Base-by-base conservation (phyloP, 1,284 basidiomycete species). In the Earliella scabrosa region DNA sequence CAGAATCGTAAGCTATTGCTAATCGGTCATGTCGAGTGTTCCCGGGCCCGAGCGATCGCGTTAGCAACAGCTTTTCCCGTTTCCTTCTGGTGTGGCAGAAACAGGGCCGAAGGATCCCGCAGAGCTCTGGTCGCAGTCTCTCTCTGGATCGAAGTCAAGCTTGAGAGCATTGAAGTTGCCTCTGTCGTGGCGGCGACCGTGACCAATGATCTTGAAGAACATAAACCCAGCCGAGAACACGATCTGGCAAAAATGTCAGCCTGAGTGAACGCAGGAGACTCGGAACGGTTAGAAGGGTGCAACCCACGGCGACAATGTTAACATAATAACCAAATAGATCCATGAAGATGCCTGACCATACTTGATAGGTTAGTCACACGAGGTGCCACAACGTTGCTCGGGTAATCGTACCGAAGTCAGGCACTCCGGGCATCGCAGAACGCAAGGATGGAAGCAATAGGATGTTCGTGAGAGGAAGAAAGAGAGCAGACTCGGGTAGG, bases 301-400 rank as follows among this genome's bases (percentile, higher is more conserved):
- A 1, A 41, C 39, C 7, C 14, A 54, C 52, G n/a, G 54, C 48
- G 5, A 50, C 35, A 23, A 56, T 40, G 24, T 56, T 56, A 14
- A 56, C 54, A 36, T 50, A 50, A 44, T 56, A 56, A 16, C 54
- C 48, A n/a, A 56, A 56, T 1, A 56, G 43, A 24, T 56, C 54
- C 36, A 56, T 45, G 44, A 56, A 56, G 2, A 55, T 55, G 1
- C 54, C 54, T 55, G 29, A 18, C 5, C 11, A 35, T 7, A 16
- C 18, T 16, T 6, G 5, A 11, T 3, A 18, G 18, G 21, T 11
- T 11, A 13, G n/a, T n/a, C 7, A 21, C 8, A 11, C 23, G 8
- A 20, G 18, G 16, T 20, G 8, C 7, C 8, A 7, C 11, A 11
- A 24, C 39, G 39, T n/a, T 7, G 39, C 21, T 41, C 20, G 21